Conservation (phyloP, 352 stramenopile genomes). For the Globisporangium viniferum region DNA sequence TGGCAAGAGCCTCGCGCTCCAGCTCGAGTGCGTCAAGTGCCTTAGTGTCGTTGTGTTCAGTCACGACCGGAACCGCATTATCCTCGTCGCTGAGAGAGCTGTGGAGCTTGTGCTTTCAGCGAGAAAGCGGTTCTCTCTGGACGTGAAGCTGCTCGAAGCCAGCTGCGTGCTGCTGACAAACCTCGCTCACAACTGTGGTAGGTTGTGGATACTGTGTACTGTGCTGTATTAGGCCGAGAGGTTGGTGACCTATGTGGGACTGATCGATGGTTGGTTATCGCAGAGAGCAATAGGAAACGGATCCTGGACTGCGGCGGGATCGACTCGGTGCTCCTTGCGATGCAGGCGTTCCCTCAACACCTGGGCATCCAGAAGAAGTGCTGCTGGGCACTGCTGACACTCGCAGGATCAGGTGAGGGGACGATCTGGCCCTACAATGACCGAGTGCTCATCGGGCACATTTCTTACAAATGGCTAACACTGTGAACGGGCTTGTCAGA, state of each 20-base stretch:
- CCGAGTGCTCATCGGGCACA: neutral
- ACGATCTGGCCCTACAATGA: neutral
- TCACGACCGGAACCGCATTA: constrained; percentile 70
- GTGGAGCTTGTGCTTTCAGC: constrained; percentile 53
- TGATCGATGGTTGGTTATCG: neutral
- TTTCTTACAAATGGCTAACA: neutral
- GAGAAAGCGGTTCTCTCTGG: constrained; percentile 55
- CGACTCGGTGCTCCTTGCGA: constrained; percentile 76
- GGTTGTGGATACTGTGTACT: constrained; percentile 4
- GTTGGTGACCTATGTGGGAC: neutral
- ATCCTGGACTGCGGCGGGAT: constrained; percentile 69
- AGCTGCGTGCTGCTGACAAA: constrained; percentile 82
- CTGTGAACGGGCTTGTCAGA: constrained; percentile 23
- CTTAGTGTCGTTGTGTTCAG: constrained; percentile 77
- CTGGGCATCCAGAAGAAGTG: constrained; percentile 71
- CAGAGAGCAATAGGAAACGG: constrained; percentile 83
- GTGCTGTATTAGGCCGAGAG: neutral
- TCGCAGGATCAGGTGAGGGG: constrained; percentile 63
- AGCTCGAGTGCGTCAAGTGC: constrained; percentile 77
- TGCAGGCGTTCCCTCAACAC: constrained; percentile 81
- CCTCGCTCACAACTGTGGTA: constrained; percentile 80
- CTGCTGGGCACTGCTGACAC: constrained; percentile 81
- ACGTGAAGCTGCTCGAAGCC: constrained; percentile 69
- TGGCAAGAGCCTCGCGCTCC: constrained; percentile 40
- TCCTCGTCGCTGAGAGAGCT: constrained; percentile 63